Evolutionary conservation across 2,329 filamentous ascomycete genomes (phyloP).

Genomic region (Mollisia scopiformis): DNA sequence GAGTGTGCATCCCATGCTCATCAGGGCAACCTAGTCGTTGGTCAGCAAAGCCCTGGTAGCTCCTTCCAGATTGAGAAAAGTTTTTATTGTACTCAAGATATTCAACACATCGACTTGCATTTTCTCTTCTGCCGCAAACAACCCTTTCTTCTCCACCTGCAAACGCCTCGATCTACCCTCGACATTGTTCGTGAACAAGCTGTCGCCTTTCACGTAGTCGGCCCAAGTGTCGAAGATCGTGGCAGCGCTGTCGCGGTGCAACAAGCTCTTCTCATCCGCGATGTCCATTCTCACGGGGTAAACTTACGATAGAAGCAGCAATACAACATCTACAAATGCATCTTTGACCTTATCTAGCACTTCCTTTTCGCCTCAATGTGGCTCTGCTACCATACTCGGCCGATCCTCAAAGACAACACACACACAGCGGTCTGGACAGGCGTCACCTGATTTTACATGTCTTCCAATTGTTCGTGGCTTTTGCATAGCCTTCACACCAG

Average conservation of each 20-base stretch:
- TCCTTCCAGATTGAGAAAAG: neutral
- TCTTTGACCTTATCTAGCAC: neutral
- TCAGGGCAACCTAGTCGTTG: neutral
- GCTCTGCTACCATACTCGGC: neutral
- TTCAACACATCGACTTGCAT: conserved; percentile 12
- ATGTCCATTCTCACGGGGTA: neutral
- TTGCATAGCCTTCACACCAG: neutral
- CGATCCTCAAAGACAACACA: neutral
- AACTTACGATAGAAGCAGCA: neutral
- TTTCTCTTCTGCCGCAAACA: conserved; percentile 6
- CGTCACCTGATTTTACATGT: neutral
- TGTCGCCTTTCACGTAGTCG: neutral
- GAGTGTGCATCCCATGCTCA: neutral
- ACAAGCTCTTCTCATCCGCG: neutral
- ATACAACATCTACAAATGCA: neutral
- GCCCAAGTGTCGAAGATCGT: neutral
- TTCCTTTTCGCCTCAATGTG: neutral
- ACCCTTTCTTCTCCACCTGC: neutral
- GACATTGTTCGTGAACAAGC: neutral
- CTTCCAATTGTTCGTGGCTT: neutral
- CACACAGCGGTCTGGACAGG: no score
- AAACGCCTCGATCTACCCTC: neutral
- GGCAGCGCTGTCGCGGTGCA: neutral
- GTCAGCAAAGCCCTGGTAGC: neutral
- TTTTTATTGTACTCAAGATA: neutral